Evolutionary conservation across 2,329 filamentous ascomycete species (phyloP), one percentile per base, ranked within the genome.

Genomic region (Fusarium cicatricum): DNA sequence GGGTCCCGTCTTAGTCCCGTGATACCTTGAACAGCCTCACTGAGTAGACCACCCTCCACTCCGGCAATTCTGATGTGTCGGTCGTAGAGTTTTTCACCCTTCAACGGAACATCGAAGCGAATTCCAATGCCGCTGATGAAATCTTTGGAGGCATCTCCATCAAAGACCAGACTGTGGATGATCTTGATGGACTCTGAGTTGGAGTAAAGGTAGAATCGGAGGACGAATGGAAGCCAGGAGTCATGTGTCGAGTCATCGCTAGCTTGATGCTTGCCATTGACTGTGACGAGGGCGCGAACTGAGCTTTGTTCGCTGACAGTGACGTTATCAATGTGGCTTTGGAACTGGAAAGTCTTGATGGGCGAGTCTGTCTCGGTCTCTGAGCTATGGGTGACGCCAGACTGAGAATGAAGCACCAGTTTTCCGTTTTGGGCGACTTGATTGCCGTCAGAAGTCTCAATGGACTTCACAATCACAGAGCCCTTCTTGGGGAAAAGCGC

Each of bases 21-120:
- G 11, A 88, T 76, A 1, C 85, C 84, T 62, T 85, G 80, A 0
- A 87, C 82, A 0, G 82, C 82, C 65, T 88, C 85, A 16, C 76
- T 79, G 0, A 88, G 72, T 7, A 87, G 68, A 0, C 84, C 84
- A 1, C 82, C 82, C 3, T 82, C 77, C 0, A 80, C 78, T 11
- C 84, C 84, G 0, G 82, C 80, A 16, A 88, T 75, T 9, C 84
- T 75, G 6, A 88, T 69, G 51, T 88, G 85, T 3, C 85, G 82
- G 67, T 88, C 79, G 65, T 86, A 85, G 7, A 82, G 65, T 54
- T 84, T 75, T 32, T 85, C 80, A 0, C 72, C 77, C 2, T 72
- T 72, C 0, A 88, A 73, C 0, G 85, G 85, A 1, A 88, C 78
- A 10, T 80, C 73, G 37, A 87, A 85, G 2, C 75, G 77, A 10